phyloP scores from a whole-genome alignment of 2,329 filamentous ascomycete species.

The Ophiostoma pallidulum region DNA sequence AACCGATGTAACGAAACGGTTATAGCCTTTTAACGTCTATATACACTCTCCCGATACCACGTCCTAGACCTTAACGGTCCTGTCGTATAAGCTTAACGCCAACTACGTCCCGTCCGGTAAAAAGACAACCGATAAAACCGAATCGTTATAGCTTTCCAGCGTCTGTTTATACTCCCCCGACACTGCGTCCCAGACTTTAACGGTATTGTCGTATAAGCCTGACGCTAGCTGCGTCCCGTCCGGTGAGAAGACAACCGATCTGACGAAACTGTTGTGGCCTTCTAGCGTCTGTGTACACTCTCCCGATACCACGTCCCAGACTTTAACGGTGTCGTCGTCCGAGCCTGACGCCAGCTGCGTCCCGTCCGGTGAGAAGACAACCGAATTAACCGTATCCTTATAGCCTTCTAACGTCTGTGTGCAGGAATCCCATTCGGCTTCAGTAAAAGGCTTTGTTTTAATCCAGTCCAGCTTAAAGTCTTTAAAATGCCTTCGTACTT shows the following conservation, averaged over 20 bases:
- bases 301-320: too few species aligned
- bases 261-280: too few species aligned
- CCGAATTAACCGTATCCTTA: background rate
- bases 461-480: background rate
- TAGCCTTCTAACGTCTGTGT: background rate
- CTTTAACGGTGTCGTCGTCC: background rate
- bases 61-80: background rate
- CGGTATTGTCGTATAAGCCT: too few species aligned
- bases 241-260: too few species aligned
- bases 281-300: too few species aligned
- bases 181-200: too few species aligned
- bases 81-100: conserved; percentile 13
- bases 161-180: conserved; percentile 21
- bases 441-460: background rate
- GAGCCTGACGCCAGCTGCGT: conserved; percentile 1
- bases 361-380: conserved; percentile 2
- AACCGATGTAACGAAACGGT: too few species aligned
- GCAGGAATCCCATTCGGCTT: background rate
- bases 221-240: too few species aligned
- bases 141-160: conserved; percentile 9
- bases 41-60: conserved; percentile 24
- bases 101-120: too few species aligned
- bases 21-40: background rate
- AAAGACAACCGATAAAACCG: too few species aligned
- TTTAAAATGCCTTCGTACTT: background rate